A percentile compares a stretch with the other conserved stretches of the same genome.
phyloP scores from a whole-genome alignment of 2,329 filamentous ascomycete genomes.

The Monilinia laxa region DNA sequence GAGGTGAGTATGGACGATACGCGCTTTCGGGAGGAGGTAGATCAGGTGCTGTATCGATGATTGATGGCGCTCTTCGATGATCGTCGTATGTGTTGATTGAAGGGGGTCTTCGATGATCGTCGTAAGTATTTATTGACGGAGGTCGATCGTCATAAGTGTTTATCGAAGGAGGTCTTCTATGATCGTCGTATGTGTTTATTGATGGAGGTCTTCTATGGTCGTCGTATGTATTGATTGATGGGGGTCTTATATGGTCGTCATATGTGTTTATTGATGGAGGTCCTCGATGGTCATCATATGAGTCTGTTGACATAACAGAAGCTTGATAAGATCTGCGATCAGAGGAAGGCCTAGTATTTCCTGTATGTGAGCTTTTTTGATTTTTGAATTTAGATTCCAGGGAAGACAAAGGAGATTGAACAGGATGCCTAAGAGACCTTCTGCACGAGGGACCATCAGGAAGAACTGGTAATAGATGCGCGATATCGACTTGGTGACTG shows the following conservation, averaged over 20 bases:
- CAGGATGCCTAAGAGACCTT: conserved; percentile 37
- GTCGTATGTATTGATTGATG: background rate
- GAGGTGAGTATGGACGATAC: conserved; percentile 48
- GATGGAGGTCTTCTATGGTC: conserved; percentile 6
- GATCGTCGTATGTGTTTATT: background rate
- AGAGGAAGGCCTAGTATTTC: conserved; percentile 34
- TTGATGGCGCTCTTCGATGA: conserved; percentile 45
- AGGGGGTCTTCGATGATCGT: conserved; percentile 3
- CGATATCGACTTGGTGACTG: conserved; percentile 39
- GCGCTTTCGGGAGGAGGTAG: conserved; percentile 64
- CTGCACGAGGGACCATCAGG: conserved; percentile 52
- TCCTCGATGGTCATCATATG: conserved; percentile 29
- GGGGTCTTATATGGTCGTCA: conserved; percentile 5
- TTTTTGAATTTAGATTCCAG: conserved; percentile 28
- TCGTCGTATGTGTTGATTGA: conserved; percentile 3
- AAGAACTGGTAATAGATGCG: conserved; percentile 49
- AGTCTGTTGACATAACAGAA: conserved; percentile 46
- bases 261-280: conserved; percentile 15
- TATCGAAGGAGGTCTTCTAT: background rate
- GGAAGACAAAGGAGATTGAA: conserved; percentile 42
- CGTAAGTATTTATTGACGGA: background rate
- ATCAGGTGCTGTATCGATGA: conserved; percentile 57
- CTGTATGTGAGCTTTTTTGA: conserved; percentile 35
- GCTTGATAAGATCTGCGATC: conserved; percentile 50
- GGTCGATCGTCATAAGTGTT: conserved; percentile 9